Conservation (phyloP, 2,329 filamentous ascomycete species). For the Plenodomus lindquistii region DNA sequence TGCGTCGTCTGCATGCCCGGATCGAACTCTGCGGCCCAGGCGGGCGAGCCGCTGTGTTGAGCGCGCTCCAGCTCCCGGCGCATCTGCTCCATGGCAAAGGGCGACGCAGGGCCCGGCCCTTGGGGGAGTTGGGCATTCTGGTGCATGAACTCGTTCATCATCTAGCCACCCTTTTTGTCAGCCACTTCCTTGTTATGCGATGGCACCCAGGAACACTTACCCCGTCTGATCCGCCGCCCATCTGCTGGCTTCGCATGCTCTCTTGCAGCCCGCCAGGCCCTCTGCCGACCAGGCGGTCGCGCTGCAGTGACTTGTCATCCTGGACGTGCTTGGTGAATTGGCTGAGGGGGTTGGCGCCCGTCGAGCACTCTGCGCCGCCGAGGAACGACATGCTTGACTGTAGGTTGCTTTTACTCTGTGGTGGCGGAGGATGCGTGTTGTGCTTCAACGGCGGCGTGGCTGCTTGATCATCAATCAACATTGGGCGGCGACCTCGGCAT, state of each 20-base stretch:
- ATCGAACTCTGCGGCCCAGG: slow-evolving; percentile 68
- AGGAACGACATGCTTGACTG: slow-evolving; percentile 79
- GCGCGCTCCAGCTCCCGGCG: slow-evolving; percentile 64
- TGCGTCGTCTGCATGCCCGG: slow-evolving; percentile 60
- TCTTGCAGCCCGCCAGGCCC: slow-evolving; percentile 72
- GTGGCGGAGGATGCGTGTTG: background rate
- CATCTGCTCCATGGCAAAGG: slow-evolving; percentile 70
- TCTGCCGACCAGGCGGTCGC: slow-evolving; percentile 81
- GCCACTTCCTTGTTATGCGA: slow-evolving; percentile 5
- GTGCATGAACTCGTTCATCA: slow-evolving; percentile 92
- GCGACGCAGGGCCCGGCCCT: slow-evolving; percentile 55
- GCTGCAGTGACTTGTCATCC: slow-evolving; percentile 92
- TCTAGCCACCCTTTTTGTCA: slow-evolving; percentile 56
- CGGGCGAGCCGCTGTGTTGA: slow-evolving; percentile 58
- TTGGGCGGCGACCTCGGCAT: background rate
- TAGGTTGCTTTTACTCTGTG: too few relatives aligned
- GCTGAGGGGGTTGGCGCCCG: slow-evolving; percentile 90
- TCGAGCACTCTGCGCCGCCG: slow-evolving; percentile 94
- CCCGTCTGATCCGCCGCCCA: slow-evolving; percentile 70
- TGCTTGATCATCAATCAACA: background rate
- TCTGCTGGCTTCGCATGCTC: slow-evolving; percentile 74
- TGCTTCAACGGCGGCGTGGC: background rate
- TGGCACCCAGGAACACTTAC: slow-evolving; percentile 30
- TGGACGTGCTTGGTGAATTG: slow-evolving; percentile 98
- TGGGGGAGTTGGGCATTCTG: slow-evolving; percentile 67